phyloP scores from a whole-genome alignment of 345 rosid genomes.

The Geranium brycei region DNA sequence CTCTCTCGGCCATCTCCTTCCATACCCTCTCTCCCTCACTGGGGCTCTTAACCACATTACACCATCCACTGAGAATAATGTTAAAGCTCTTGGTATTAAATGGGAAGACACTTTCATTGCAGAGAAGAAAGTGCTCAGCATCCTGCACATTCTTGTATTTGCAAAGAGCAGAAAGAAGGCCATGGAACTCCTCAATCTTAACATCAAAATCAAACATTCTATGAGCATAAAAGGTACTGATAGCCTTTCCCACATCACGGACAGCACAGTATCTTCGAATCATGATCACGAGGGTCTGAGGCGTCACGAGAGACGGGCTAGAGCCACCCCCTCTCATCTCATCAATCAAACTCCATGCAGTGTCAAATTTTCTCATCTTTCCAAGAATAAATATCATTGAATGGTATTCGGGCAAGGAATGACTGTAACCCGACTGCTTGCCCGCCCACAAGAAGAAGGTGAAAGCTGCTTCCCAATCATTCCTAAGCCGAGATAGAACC shows the following conservation, averaged over 20 bases:
- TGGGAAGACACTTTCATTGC: conserved; percentile 56
- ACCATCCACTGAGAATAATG: conserved; percentile 81
- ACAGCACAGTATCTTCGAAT: conserved; percentile 77
- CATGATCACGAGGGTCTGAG: conserved; percentile 76
- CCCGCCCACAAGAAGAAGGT: conserved; percentile 82
- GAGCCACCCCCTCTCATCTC: conserved; percentile 53
- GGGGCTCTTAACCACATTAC: conserved; percentile 64
- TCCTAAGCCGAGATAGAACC: conserved; percentile 56
- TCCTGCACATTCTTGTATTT: conserved; percentile 88
- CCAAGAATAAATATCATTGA: conserved; percentile 73
- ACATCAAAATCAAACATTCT: conserved; percentile 48
- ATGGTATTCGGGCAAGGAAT: conserved; percentile 51
- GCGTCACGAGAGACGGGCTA: conserved; percentile 46
- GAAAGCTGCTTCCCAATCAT: conserved; percentile 82
- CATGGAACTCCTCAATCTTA: conserved; percentile 70
- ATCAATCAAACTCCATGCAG: conserved; percentile 77
- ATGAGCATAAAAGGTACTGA: conserved; percentile 64
- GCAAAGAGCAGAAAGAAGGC: conserved; percentile 80
- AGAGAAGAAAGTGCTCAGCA: conserved; percentile 79
- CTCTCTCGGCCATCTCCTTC: conserved; percentile 69
- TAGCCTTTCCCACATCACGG: conserved; percentile 70
- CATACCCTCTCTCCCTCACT: conserved; percentile 69
- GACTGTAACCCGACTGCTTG: conserved; percentile 46
- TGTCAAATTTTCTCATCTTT: conserved; percentile 82
- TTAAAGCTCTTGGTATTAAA: conserved; percentile 70